A percentile compares a stretch with the other conserved stretches of the same genome.
Conservation (phyloP, 371 early-diverging fungal genomes). For the Syncephalastrum monosporum region DNA sequence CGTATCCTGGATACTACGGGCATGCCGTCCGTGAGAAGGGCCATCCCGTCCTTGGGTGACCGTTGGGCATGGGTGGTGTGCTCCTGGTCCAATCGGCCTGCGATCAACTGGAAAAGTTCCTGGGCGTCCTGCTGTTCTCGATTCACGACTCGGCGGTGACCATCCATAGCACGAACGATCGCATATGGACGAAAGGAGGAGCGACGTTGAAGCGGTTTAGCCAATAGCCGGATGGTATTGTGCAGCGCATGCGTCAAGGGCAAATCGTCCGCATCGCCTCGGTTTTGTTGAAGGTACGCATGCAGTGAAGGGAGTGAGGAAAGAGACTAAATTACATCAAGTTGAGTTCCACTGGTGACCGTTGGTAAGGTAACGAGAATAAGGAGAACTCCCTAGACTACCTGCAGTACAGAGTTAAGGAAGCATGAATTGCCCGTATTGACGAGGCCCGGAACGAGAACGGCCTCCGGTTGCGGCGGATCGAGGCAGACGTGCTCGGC, state of each 20-base stretch:
- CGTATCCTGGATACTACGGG: too few relatives aligned
- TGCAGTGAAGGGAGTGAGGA: too few relatives aligned
- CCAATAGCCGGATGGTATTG: constrained; percentile 31
- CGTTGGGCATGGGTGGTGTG: too few relatives aligned
- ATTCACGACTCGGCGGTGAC: constrained; percentile 48
- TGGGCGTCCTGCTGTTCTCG: constrained; percentile 90
- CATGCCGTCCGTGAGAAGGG: neutral
- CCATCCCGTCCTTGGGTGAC: too few relatives aligned
- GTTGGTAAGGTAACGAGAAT: too few relatives aligned
- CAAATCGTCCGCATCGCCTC: constrained; percentile 5
- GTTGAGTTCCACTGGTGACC: too few relatives aligned
- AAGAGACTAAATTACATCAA: too few relatives aligned
- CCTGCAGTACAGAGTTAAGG: constrained; percentile 90
- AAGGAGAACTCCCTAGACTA: constrained; percentile 13
- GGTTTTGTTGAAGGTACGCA: neutral
- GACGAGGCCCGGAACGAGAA: constrained; percentile 63
- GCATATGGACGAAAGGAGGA: constrained; percentile 32
- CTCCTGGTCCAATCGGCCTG: constrained; percentile 55
- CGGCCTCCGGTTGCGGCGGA: too few relatives aligned
- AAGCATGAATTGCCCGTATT: constrained; percentile 96
- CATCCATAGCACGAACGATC: constrained; percentile 27
- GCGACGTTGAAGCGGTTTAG: constrained; percentile 21
- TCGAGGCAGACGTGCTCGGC: constrained; percentile 1
- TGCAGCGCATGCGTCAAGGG: constrained; percentile 37
- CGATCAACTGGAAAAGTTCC: constrained; percentile 83